These are phyloP conservation scores for Ceratobasidium sp. DNA, from an alignment of 1,284 basidiomycete genomes.

Conservation along the genomic window DNA sequence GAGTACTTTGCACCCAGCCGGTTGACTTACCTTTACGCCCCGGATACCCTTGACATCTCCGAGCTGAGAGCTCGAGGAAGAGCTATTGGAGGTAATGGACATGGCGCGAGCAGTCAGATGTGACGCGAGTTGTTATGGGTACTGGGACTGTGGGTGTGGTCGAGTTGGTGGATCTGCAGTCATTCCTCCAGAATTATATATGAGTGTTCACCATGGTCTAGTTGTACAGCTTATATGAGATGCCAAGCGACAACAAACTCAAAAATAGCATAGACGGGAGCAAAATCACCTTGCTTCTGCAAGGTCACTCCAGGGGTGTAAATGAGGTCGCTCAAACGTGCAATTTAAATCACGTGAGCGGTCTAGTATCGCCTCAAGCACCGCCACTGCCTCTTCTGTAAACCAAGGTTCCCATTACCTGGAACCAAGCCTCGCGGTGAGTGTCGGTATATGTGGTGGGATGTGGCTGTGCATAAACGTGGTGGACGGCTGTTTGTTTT, in stretches of 20 bases:
- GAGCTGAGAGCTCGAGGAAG: background rate
- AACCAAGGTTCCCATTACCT: too few species aligned
- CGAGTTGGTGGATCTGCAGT: background rate
- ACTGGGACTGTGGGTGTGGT: background rate
- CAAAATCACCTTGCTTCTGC: too few species aligned
- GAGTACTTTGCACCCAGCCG: background rate
- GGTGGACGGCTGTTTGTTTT: too few species aligned
- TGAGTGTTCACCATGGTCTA: background rate
- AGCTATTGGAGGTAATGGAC: background rate
- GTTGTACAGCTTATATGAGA: background rate
- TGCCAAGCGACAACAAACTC: background rate
- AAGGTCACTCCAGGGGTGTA: too few species aligned
- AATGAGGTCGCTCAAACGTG: too few species aligned
- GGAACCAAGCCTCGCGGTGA: too few species aligned
- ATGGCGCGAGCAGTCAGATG: too few species aligned
- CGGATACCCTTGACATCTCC: background rate
- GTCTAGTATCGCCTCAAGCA: too few species aligned
- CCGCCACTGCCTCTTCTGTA: too few species aligned
- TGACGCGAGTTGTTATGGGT: background rate
- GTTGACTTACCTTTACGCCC: background rate
- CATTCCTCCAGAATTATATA: background rate
- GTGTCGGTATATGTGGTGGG: too few species aligned
- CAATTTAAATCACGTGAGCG: too few species aligned
- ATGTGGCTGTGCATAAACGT: too few species aligned
- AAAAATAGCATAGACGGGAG: background rate